These are phyloP conservation scores for Fragilariopsis cylindrus DNA, from an alignment of 108 stramenopile genomes.

Conservation along the genomic window DNA sequence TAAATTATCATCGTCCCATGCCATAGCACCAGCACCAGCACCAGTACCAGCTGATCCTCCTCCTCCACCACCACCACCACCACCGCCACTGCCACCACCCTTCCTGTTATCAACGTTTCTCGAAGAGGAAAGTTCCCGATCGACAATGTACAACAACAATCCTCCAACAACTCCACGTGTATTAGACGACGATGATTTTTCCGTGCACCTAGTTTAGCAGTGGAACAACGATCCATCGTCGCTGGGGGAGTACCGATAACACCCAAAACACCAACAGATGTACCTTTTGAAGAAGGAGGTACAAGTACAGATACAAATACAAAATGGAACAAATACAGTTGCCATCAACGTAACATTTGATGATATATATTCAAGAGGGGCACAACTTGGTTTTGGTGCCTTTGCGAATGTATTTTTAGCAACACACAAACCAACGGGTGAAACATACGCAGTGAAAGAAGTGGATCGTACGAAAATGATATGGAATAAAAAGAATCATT, in stretches of 20 bases:
- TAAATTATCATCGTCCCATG: neutral
- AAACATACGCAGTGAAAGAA: slow-evolving; percentile 73
- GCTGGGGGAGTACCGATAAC: neutral
- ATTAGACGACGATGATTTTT: slow-evolving; percentile 42
- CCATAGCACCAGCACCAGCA: slow-evolving; percentile 3
- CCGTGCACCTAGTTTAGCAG: slow-evolving; percentile 37
- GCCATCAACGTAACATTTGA: slow-evolving; percentile 38
- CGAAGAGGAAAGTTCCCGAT: neutral
- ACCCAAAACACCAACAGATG: neutral
- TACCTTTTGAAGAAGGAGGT: too few relatives aligned
- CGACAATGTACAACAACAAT: neutral
- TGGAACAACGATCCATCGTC: slow-evolving; percentile 27
- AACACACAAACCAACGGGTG: slow-evolving; percentile 50
- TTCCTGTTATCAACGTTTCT: neutral
- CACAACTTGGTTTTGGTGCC: slow-evolving; percentile 77
- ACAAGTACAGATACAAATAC: too few relatives aligned
- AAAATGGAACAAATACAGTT: neutral
- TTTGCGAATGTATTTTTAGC: slow-evolving; percentile 77
- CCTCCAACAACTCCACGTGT: neutral
- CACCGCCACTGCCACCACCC: neutral
- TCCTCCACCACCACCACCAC: slow-evolving; percentile 20
- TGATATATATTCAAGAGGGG: slow-evolving; percentile 50
- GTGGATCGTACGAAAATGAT: slow-evolving; percentile 71
- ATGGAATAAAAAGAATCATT: slow-evolving; percentile 58
- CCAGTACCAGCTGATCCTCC: slow-evolving; percentile 14